Evolutionary conservation across 306 rosid species (phyloP).

Genomic region (Vigna nakashimae): DNA sequence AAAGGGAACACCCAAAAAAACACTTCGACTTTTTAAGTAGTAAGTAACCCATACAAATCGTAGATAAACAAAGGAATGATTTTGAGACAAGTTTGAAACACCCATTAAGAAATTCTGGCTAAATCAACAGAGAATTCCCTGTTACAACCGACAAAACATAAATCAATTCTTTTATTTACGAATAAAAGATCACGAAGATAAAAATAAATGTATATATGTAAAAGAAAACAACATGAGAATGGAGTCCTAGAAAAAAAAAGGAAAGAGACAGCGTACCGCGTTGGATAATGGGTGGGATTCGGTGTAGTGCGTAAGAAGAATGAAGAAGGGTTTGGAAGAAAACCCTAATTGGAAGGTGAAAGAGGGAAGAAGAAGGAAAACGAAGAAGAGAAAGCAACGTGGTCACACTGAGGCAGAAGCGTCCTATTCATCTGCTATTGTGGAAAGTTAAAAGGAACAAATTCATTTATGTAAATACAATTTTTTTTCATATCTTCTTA

Average conservation of each 20-base stretch:
- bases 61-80: not conserved
- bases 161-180: not conserved
- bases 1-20: not conserved
- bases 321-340: not conserved
- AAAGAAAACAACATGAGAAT: too few species aligned
- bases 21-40: not conserved
- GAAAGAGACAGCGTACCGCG: not conserved
- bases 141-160: not conserved
- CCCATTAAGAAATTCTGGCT: not conserved
- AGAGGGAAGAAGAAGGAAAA: constrained; percentile 2
- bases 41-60: not conserved
- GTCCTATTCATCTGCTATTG: not conserved
- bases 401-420: not conserved
- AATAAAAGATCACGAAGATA: not conserved
- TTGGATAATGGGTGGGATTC: not conserved
- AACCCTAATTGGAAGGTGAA: not conserved
- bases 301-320: not conserved
- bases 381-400: not conserved
- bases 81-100: not conserved
- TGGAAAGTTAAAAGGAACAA: not conserved
- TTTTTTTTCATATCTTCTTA: too few species aligned
- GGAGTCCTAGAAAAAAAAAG: not conserved
- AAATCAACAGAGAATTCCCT: not conserved
- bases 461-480: too few species aligned
- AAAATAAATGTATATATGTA: too few species aligned